phyloP scores from a whole-genome alignment of 1,139 yeast genomes.

The Protomyces inouyei region DNA sequence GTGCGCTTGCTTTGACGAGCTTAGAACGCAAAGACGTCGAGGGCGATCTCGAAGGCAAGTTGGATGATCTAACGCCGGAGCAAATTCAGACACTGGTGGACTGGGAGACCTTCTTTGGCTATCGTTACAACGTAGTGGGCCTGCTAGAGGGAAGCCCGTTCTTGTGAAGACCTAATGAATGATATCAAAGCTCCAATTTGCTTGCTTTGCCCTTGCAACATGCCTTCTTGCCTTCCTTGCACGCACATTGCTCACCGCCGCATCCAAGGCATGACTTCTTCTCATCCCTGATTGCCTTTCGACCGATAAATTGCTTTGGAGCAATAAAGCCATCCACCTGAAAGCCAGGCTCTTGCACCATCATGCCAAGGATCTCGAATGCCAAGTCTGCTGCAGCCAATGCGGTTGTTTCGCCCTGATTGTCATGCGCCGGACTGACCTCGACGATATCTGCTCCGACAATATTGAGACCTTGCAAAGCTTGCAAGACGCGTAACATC shows the following conservation, averaged over 20 bases:
- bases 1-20: constrained; percentile 60
- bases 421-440: constrained; percentile 68
- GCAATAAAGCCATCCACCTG: constrained; percentile 15
- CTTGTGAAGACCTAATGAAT: neutral
- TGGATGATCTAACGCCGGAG: constrained; percentile 53
- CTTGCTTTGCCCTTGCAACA: neutral
- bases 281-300: neutral
- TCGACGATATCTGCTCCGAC: constrained; percentile 80
- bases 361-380: constrained; percentile 61
- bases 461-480: constrained; percentile 53
- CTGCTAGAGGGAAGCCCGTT: constrained; percentile 11
- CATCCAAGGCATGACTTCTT: neutral
- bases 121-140: constrained; percentile 58
- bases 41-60: constrained; percentile 58
- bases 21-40: constrained; percentile 56
- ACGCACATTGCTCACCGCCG: constrained; percentile 2
- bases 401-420: constrained; percentile 61
- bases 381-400: constrained; percentile 74
- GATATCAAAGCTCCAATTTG: neutral
- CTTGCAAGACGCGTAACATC: constrained; percentile 56
- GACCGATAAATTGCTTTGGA: constrained; percentile 1
- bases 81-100: constrained; percentile 69
- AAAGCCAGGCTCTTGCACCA: constrained; percentile 51
- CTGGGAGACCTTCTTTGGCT: constrained; percentile 81
- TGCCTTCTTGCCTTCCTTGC: constrained; percentile 5